Base-by-base conservation (phyloP, 23 red algal species). In the Chondrus crispus region DNA sequence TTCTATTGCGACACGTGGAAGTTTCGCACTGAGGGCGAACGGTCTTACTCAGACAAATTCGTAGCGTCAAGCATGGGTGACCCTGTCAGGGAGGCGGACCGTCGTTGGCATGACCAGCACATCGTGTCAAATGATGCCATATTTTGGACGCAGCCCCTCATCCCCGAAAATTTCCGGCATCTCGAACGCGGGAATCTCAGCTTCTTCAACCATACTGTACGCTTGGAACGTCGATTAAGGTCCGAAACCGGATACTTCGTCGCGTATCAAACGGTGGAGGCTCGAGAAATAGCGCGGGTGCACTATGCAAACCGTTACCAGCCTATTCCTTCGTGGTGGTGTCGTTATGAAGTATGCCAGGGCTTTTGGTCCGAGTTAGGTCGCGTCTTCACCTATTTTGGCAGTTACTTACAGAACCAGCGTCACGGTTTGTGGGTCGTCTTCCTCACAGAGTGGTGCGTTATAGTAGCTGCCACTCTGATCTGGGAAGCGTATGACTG, bases 351-450 rank as follows among this genome's bases (percentile, higher is more conserved):
- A 46, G 81, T 68, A 45, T 60, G 18, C 1, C 30, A 60, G 38
- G 81, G 81, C 29, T 85, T 33, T 2, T 85, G 62, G 28, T 19
- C 41, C 19, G 81, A 85, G 24, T 28, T 63, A 16, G 24, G 51
- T 63, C 57, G 55, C 7, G 48, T 53, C 57, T 5, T 85, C 49
- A 85, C 81, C 38, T 85, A 85, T 24, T 35, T 85, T 22, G 81
- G 81, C 47, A 46, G 36, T 38, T n/a, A 46, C 33, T 38, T 63
- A 44, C 38, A 14, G 29, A 64, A 38, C 18, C 52, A 19, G 6
- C 47, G 30, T 22, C 20, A 2, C 41, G 33, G 36, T 20, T 46
- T 45, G 4, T 68, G 41, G 81, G 39, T 5, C 30, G 81, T 85
- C 5, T 63, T 69, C 57, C 14, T 46, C 52, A 85, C 55, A 8